phyloP scores from a whole-genome alignment of 2,329 filamentous ascomycete species.

The Monilinia polystroma region DNA sequence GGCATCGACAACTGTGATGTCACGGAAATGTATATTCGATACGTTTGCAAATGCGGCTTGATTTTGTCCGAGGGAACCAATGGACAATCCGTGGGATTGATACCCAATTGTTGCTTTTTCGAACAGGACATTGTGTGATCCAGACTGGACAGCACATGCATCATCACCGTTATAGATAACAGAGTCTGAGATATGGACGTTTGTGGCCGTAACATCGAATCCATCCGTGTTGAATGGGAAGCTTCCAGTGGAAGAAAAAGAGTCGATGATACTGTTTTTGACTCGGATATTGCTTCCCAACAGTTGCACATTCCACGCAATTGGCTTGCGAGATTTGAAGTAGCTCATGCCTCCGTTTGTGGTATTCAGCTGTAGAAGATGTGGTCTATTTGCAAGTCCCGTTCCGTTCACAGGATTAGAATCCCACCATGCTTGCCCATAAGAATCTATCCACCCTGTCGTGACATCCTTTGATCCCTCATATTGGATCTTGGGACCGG shows the following conservation, averaged over 20 bases:
- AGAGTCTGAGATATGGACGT: slow-evolving; percentile 38
- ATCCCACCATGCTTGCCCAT: slow-evolving; percentile 49
- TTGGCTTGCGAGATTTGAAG: slow-evolving; percentile 47
- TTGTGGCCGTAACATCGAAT: slow-evolving; percentile 40
- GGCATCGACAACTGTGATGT: slow-evolving; percentile 45
- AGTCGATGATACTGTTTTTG: slow-evolving; percentile 43
- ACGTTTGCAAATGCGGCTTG: slow-evolving; percentile 43
- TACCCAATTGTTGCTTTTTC: slow-evolving; percentile 45
- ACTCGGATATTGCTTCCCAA: slow-evolving; percentile 45
- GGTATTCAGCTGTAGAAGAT: slow-evolving; percentile 44
- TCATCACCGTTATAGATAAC: slow-evolving; percentile 47
- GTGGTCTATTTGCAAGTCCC: slow-evolving; percentile 44
- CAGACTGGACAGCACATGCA: slow-evolving; percentile 44
- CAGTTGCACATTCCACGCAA: slow-evolving; percentile 46
- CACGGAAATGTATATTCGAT: slow-evolving; percentile 45
- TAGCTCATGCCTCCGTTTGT: slow-evolving; percentile 42
- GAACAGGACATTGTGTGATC: slow-evolving; percentile 44
- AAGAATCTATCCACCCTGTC: slow-evolving; percentile 48
- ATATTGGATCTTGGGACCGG: slow-evolving; percentile 40
- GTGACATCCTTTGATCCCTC: slow-evolving; percentile 42
- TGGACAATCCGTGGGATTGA: slow-evolving; percentile 47
- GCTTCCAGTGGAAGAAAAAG: slow-evolving; percentile 19
- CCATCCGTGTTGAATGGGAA: slow-evolving; percentile 37
- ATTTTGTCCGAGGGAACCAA: slow-evolving; percentile 45
- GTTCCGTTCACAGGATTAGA: slow-evolving; percentile 44